Base-by-base conservation (phyloP, 805 yeast species). In the Kuraishia borneana region DNA sequence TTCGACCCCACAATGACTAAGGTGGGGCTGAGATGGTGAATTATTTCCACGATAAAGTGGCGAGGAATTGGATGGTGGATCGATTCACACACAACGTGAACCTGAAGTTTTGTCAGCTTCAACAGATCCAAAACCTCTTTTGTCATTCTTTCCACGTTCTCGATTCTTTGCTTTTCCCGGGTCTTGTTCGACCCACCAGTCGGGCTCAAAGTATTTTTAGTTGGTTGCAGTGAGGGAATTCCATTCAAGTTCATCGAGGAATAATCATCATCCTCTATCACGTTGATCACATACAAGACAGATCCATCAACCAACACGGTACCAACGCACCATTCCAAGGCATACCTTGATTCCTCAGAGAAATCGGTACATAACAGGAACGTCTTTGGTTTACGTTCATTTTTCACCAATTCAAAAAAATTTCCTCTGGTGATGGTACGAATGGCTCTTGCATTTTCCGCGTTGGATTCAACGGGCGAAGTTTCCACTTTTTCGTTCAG, bases 261-360 rank as follows among this genome's bases (percentile, higher is more conserved):
- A 20, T 51, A 48, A 17, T 53, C 57, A 26, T 60, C 60, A 38
- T 60, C 64, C 43, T 70, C 77, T 37, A 68, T 63, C 9, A 72
- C 78, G 43, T 72, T 70, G 18, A 84, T 73, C 16, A 84, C 71
- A 50, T 82, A 83, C 36, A 87, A 56, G 1, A 87, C 84, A 35
- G 85, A 81, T 0, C 92, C 92, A 47, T 83, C 87, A 17, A 77
- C 80, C 31, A 87, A 63, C 1, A 85, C 79, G 0, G 94, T 73
- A 2, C 96, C 96, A 44, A 88, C 65, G 29, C 87, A 73, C 82
- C 95, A 87, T 47, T 84, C 92, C 17, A 88, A 62, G 0, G 96
- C 92, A 53, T 81, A 82, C 26, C 68, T 65, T 2, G 94, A 78
- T 50, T 85, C 96, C 1, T 84, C 81, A 3, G 89, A 76, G 41